phyloP scores from a whole-genome alignment of 441 rosid genomes.

The Erysimum cheiri region DNA sequence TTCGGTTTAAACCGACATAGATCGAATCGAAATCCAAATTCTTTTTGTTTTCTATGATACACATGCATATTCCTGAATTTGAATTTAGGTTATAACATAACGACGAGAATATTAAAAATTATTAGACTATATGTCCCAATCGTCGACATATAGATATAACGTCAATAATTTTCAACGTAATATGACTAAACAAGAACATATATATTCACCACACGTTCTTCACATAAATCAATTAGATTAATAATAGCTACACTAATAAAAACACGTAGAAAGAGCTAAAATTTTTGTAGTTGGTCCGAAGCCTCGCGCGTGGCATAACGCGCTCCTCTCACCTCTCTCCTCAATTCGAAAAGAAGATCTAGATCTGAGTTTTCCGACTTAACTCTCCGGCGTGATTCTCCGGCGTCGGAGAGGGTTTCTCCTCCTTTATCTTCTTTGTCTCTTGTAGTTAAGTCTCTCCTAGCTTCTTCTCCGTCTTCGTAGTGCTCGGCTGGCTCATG shows the following conservation, averaged over 20 bases:
- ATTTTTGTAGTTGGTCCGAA: too few species aligned
- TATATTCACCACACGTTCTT: conserved; percentile 16
- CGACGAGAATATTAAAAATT: not conserved
- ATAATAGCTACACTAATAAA: conserved; percentile 11
- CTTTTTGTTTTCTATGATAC: not conserved
- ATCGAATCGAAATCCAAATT: not conserved
- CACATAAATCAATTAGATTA: conserved; percentile 6
- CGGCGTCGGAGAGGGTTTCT: too few species aligned
- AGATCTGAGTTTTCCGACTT: too few species aligned
- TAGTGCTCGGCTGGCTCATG: too few species aligned
- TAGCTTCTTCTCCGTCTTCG: too few species aligned
- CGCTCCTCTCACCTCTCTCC: too few species aligned
- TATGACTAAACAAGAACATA: conserved; percentile 19
- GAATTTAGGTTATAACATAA: not conserved
- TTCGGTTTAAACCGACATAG: not conserved
- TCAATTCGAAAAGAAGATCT: too few species aligned
- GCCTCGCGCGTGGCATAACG: too few species aligned
- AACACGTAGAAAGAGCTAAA: too few species aligned
- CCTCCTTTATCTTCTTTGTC: too few species aligned
- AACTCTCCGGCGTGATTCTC: too few species aligned
- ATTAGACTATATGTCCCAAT: not conserved
- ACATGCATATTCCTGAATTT: not conserved
- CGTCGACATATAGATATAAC: conserved; percentile 2
- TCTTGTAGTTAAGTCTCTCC: too few species aligned
- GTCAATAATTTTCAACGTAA: not conserved